These are phyloP conservation scores for Talaromyces sp. DNA, from an alignment of 2,329 filamentous ascomycete genomes.

Conservation along the genomic window DNA sequence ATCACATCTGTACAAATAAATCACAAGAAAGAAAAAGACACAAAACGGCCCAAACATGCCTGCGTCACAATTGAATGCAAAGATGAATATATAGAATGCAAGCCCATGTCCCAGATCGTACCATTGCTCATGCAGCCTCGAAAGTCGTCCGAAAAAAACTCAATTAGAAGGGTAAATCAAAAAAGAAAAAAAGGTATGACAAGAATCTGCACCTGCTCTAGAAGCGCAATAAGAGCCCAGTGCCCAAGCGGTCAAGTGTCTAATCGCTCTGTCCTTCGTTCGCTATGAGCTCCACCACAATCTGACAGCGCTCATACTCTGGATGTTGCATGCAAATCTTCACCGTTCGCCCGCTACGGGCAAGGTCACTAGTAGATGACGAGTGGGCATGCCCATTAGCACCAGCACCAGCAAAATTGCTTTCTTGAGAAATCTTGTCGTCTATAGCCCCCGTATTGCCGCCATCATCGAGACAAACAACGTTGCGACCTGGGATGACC, in stretches of 20 bases:
- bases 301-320: constrained; percentile 75
- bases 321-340: constrained; percentile 97
- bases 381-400: constrained; percentile 20
- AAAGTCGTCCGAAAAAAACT: not conserved
- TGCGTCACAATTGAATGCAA: constrained; percentile 3
- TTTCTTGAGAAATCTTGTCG: constrained; percentile 9
- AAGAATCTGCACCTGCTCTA: not conserved
- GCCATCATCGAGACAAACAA: constrained; percentile 85
- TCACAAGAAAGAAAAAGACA: not conserved
- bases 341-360: constrained; percentile 62
- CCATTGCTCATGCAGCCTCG: not conserved
- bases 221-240: not conserved
- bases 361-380: constrained; percentile 28
- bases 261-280: constrained; percentile 75
- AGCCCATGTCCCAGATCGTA: not conserved
- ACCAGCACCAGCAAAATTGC: constrained; percentile 27
- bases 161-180: not conserved
- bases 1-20: constrained; percentile 1
- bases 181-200: not conserved
- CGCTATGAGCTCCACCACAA: constrained; percentile 86
- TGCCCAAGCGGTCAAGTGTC: not conserved
- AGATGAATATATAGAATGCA: not conserved
- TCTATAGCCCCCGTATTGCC: constrained; percentile 25
- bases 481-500: constrained; percentile 87
- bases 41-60: not conserved